Percentiles rank a stretch among this genome's conserved stretches.
Conservation (phyloP, 371 early-diverging fungal genomes). For the Apophysomyces sp. region DNA sequence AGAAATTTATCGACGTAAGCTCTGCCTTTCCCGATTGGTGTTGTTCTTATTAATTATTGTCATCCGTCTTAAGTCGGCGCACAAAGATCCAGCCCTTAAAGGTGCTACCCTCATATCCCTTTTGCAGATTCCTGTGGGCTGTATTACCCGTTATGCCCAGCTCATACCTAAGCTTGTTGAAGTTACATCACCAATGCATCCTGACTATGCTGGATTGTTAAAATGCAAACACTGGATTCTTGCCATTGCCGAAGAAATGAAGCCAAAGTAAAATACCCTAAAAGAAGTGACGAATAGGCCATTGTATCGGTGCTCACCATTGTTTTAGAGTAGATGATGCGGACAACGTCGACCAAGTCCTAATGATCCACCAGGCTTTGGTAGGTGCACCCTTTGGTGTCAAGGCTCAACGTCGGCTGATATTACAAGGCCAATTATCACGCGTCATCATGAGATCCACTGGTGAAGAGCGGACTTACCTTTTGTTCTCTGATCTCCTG, state of each 20-base stretch:
- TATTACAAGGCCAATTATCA: constrained; percentile 32
- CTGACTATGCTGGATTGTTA: constrained; percentile 33
- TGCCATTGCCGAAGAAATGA: constrained; percentile 20
- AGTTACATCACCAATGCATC: constrained; percentile 36
- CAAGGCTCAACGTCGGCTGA: constrained; percentile 35
- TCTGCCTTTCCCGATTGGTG: neutral
- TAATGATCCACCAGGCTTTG: constrained; percentile 41
- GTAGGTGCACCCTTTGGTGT: constrained; percentile 36
- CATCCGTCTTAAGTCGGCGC: constrained; percentile 13
- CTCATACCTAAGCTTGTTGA: constrained; percentile 30
- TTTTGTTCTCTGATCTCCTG: constrained; percentile 43
- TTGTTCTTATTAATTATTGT: neutral
- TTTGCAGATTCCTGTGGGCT: constrained; percentile 37
- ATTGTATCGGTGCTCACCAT: neutral
- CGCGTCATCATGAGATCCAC: constrained; percentile 26
- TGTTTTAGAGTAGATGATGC: constrained; percentile 31
- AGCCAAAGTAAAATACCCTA: constrained; percentile 28
- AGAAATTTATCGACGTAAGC: constrained; percentile 47
- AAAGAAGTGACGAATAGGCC: constrained; percentile 6
- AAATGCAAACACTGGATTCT: constrained; percentile 30
- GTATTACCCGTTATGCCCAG: constrained; percentile 37
- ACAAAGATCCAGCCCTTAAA: constrained; percentile 21
- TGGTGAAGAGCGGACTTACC: constrained; percentile 33
- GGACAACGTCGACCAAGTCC: constrained; percentile 43
- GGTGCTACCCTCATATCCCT: constrained; percentile 32